Percentiles rank a stretch among this genome's conserved stretches.
phyloP scores from a whole-genome alignment of 2,329 filamentous ascomycete genomes.

The Huntiella abstrusa region DNA sequence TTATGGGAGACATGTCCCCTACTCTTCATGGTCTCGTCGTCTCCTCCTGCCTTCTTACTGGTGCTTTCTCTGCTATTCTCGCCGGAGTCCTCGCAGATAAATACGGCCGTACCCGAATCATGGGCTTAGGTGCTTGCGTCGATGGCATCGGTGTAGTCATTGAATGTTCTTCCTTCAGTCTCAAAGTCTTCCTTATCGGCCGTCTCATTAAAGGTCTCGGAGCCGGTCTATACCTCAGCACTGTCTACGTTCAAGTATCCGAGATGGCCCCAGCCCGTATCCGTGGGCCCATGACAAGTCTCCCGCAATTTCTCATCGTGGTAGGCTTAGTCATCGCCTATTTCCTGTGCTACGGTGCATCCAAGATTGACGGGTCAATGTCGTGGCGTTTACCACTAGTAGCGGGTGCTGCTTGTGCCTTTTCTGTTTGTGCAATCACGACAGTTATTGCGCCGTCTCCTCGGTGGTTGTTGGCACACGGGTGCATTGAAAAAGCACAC shows the following conservation, averaged over 20 bases:
- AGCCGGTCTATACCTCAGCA: constrained; percentile 36
- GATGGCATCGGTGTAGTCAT: constrained; percentile 33
- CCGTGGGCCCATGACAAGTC: constrained; percentile 31
- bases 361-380: constrained; percentile 25
- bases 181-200: constrained; percentile 36
- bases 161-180: constrained; percentile 17
- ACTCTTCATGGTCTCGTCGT: constrained; percentile 40
- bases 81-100: constrained; percentile 34
- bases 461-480: constrained; percentile 32
- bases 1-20: constrained; percentile 33
- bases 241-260: constrained; percentile 33
- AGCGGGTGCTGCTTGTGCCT: constrained; percentile 19
- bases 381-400: constrained; percentile 38
- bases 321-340: constrained; percentile 34
- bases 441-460: constrained; percentile 29
- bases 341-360: constrained; percentile 41
- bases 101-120: constrained; percentile 33
- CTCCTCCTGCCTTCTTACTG: constrained; percentile 39
- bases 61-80: constrained; percentile 38
- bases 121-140: constrained; percentile 31
- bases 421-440: constrained; percentile 16
- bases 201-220: constrained; percentile 37
- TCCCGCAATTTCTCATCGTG: constrained; percentile 34
- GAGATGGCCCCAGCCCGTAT: constrained; percentile 36
- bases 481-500: constrained; percentile 25